Conservation (phyloP, 768 basidiomycete genomes). For the Fibroporia radiculosa region DNA sequence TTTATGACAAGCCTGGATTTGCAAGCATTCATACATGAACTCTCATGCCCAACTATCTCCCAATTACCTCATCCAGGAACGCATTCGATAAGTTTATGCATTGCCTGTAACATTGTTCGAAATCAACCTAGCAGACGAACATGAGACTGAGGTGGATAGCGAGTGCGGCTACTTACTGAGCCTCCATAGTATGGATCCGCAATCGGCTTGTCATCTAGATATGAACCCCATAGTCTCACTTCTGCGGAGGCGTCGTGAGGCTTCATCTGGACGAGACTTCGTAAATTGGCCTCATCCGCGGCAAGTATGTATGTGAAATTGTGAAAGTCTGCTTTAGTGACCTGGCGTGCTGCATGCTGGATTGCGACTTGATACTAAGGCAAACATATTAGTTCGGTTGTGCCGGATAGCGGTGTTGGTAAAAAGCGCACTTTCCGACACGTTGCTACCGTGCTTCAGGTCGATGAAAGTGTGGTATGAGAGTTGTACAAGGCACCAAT, state of each 20-base stretch:
- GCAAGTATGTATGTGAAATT: constrained; percentile 82
- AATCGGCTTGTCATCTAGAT: constrained; percentile 62
- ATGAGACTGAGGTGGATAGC: no score
- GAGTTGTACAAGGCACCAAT: not conserved
- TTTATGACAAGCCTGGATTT: no score
- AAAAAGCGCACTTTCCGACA: constrained; percentile 53
- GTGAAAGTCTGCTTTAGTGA: constrained; percentile 57
- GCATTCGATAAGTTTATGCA: constrained; percentile 69
- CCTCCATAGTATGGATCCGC: constrained; percentile 83
- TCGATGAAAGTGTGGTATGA: not conserved
- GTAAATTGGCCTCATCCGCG: constrained; percentile 71
- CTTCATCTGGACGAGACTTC: constrained; percentile 45
- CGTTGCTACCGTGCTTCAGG: constrained; percentile 51
- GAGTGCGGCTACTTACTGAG: constrained; percentile 34
- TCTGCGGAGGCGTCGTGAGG: constrained; percentile 47
- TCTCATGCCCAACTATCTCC: constrained; percentile 19
- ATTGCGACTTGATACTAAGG: constrained; percentile 70
- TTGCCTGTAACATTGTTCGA: constrained; percentile 73
- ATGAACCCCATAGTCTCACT: constrained; percentile 76
- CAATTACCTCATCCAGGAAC: constrained; percentile 61
- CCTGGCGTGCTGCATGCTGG: constrained; percentile 57
- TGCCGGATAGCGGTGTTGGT: not conserved
- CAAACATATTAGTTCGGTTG: not conserved
- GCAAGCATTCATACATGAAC: no score
- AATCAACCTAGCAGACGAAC: constrained; percentile 62